phyloP scores from a whole-genome alignment of 305 asterid genomes.

The Coffea humblotiana region DNA sequence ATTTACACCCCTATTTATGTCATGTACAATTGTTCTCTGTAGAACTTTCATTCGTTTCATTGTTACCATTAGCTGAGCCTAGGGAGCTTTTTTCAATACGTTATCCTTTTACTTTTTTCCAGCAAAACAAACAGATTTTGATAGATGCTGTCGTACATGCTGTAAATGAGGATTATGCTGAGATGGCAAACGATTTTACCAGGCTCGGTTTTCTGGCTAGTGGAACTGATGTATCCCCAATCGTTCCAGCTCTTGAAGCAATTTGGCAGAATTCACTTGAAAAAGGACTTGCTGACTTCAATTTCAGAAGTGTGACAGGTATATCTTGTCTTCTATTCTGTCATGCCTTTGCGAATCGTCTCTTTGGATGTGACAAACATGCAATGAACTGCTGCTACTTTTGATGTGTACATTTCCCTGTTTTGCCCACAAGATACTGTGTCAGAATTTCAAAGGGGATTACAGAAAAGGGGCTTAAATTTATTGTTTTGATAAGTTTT shows the following conservation, averaged over 20 bases:
- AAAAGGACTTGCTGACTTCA: slow-evolving; percentile 93
- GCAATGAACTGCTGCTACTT: background rate
- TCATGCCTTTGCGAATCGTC: background rate
- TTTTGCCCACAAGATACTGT: background rate
- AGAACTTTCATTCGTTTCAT: background rate
- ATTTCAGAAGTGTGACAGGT: slow-evolving; percentile 98
- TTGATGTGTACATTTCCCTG: background rate
- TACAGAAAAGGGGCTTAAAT: background rate
- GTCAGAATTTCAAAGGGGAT: background rate
- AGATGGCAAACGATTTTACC: slow-evolving; percentile 99
- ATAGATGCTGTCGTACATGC: slow-evolving; percentile 99
- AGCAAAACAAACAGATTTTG: slow-evolving; percentile 97
- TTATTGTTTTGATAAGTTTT: background rate
- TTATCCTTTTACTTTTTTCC: slow-evolving; percentile 27
- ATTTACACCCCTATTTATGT: too few species aligned
- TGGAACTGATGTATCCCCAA: slow-evolving; percentile 95
- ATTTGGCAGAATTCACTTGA: slow-evolving; percentile 98
- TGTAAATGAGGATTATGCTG: slow-evolving; percentile 95
- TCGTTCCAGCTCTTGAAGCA: slow-evolving; percentile 93
- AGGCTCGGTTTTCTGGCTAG: slow-evolving; percentile 96
- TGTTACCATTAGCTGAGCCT: background rate
- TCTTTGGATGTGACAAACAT: background rate
- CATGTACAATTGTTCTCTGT: background rate
- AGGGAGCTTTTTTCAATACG: background rate
- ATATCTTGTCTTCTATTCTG: slow-evolving; percentile 10